Conservation (phyloP, 2,329 filamentous ascomycete genomes). For the Periglandula ipomoeae region DNA sequence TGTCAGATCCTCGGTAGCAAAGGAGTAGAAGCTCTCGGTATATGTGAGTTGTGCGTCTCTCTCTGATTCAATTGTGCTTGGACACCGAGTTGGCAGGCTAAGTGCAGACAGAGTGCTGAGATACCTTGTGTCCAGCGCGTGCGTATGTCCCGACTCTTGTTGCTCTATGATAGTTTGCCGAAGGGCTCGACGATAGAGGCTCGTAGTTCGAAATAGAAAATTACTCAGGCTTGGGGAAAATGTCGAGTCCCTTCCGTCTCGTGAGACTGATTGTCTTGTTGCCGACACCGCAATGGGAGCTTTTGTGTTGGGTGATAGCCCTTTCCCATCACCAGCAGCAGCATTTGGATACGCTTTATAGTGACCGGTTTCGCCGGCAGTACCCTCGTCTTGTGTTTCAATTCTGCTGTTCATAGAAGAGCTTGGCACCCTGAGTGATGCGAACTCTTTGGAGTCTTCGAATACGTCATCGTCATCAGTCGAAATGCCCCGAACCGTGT, state of each 20-base stretch:
- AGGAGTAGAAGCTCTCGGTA: constrained; percentile 42
- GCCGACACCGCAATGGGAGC: not conserved
- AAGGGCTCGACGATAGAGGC: constrained; percentile 45
- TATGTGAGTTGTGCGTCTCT: constrained; percentile 28
- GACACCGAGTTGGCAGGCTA: constrained; percentile 29
- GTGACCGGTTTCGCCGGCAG: not conserved
- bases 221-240: constrained; percentile 43
- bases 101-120: constrained; percentile 30
- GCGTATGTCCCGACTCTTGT: constrained; percentile 16
- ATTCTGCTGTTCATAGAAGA: not conserved
- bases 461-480: constrained; percentile 27
- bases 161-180: constrained; percentile 34
- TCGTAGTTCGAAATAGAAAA: constrained; percentile 44
- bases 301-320: constrained; percentile 7
- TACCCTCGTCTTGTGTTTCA: not conserved
- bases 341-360: constrained; percentile 10
- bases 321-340: constrained; percentile 7
- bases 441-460: constrained; percentile 2
- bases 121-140: constrained; percentile 25
- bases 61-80: constrained; percentile 31
- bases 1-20: constrained; percentile 15
- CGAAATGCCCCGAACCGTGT: constrained; percentile 25
- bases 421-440: not conserved
- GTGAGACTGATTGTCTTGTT: constrained; percentile 15
- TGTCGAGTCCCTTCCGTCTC: constrained; percentile 35